Conservation (phyloP, 768 basidiomycete genomes). For the Collybiopsis confluens region DNA sequence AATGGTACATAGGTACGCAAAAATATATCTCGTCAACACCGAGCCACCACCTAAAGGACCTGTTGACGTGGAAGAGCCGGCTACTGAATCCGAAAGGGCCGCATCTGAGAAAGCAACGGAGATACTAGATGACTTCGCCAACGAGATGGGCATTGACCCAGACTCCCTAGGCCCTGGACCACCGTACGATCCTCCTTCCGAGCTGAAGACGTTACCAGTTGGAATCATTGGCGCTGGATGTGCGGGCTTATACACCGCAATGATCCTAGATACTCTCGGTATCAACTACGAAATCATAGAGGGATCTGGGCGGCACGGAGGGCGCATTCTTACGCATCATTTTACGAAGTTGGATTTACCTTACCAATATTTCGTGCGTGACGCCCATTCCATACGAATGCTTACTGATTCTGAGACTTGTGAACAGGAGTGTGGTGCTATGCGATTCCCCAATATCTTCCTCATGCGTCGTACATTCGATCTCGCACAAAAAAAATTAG, state of each 20-base stretch:
- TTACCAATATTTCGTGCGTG: too few species aligned
- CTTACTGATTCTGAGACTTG: too few species aligned
- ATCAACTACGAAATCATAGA: conserved; percentile 44
- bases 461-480: conserved; percentile 26
- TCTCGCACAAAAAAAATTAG: conserved; percentile 18
- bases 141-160: too few species aligned
- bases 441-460: conserved; percentile 30
- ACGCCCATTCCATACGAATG: too few species aligned
- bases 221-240: conserved; percentile 33
- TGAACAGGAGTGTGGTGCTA: conserved; percentile 27
- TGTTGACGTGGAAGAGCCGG: too few species aligned
- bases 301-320: conserved; percentile 34
- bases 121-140: too few species aligned
- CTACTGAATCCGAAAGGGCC: too few species aligned
- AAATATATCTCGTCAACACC: too few species aligned
- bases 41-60: too few species aligned
- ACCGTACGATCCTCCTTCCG: neutral
- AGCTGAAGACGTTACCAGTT: conserved; percentile 14
- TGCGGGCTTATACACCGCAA: conserved; percentile 36
- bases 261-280: conserved; percentile 38
- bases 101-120: too few species aligned
- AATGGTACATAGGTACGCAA: too few species aligned
- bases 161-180: neutral
- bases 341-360: conserved; percentile 20
- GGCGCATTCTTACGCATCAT: conserved; percentile 39